phyloP scores from a whole-genome alignment of 768 basidiomycete genomes.

The Cystobasidium tubakii region DNA sequence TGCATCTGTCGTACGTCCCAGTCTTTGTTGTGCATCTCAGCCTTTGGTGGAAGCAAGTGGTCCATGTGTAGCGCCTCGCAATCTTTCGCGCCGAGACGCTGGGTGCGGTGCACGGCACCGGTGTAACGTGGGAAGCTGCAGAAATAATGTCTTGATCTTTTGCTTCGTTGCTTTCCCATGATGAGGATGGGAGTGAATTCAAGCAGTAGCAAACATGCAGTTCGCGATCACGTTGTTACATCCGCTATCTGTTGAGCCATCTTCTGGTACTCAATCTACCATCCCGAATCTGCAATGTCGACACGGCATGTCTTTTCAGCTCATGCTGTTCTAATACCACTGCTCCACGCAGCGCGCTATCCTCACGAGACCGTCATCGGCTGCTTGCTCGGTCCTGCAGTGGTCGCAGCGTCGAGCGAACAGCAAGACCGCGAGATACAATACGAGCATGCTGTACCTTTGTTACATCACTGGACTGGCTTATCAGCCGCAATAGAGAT shows the following conservation, averaged over 20 bases:
- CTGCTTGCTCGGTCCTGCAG: slow-evolving; percentile 61
- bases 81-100: no score
- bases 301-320: slow-evolving; percentile 1
- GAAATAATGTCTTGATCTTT: no score
- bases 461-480: slow-evolving; percentile 78
- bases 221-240: not conserved
- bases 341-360: slow-evolving; percentile 73
- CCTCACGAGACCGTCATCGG: slow-evolving; percentile 71
- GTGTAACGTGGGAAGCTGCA: no score
- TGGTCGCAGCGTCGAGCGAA: slow-evolving; percentile 40
- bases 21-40: no score
- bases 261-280: not conserved
- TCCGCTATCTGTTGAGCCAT: not conserved
- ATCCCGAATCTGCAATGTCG: not conserved
- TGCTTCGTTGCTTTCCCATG: no score
- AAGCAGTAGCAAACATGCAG: not conserved
- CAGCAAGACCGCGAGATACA: slow-evolving; percentile 2
- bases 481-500: slow-evolving; percentile 81
- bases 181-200: no score
- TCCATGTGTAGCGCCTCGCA: no score
- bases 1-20: no score
- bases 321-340: slow-evolving; percentile 63
- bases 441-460: slow-evolving; percentile 62
- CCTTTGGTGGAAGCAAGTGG: no score
- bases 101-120: no score